Percentiles rank a stretch among this genome's conserved stretches.
phyloP scores from a whole-genome alignment of 2,329 filamentous ascomycete species.

The Aureobasidium uvarum region DNA sequence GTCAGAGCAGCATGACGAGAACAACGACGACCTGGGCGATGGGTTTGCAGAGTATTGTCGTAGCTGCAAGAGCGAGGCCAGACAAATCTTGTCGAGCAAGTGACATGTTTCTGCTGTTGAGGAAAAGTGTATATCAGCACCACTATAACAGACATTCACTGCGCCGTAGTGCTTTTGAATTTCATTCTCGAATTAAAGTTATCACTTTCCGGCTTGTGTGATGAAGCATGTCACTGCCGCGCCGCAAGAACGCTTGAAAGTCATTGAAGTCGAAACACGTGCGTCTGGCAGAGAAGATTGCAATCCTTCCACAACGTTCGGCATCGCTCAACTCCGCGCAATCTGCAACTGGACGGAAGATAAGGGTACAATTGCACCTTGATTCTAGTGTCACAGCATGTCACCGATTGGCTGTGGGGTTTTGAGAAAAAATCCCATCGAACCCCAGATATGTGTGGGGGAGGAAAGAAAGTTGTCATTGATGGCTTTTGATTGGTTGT shows the following conservation, averaged over 20 bases:
- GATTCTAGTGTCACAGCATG: not conserved
- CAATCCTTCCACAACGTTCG: not conserved
- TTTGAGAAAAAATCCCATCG: too few relatives aligned
- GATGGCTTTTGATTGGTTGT: not conserved
- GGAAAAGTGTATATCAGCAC: not conserved
- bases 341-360: too few relatives aligned
- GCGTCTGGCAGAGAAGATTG: not conserved
- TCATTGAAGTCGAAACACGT: not conserved
- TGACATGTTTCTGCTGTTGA: not conserved
- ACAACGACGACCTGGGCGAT: slow-evolving; percentile 48
- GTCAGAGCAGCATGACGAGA: slow-evolving; percentile 34
- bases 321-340: not conserved
- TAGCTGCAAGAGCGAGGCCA: slow-evolving; percentile 53
- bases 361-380: too few relatives aligned
- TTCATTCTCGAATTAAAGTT: too few relatives aligned
- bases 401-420: slow-evolving; percentile 3
- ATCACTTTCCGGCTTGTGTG: too few relatives aligned
- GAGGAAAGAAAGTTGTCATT: not conserved
- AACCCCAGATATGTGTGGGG: not conserved
- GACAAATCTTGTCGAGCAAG: not conserved
- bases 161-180: not conserved
- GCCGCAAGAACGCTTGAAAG: not conserved
- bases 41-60: slow-evolving; percentile 61
- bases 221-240: slow-evolving; percentile 7
- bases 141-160: not conserved